These are phyloP conservation scores for Penicillium griseofulvum DNA, from an alignment of 2,329 filamentous ascomycete genomes.

Conservation along the genomic window DNA sequence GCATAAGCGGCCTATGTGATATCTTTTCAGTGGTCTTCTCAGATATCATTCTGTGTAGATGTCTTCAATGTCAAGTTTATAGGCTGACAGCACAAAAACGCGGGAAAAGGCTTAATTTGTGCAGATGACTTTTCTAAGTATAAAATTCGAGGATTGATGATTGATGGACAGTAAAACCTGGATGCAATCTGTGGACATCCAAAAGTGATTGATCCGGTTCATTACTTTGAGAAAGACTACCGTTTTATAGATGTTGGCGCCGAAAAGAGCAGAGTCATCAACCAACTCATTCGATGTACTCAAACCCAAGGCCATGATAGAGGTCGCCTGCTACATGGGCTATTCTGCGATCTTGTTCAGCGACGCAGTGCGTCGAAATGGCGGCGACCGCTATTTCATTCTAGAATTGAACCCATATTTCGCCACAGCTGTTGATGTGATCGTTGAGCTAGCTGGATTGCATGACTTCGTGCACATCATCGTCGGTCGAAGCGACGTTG, in stretches of 20 bases:
- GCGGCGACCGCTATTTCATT: slow-evolving; percentile 66
- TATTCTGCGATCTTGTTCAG: slow-evolving; percentile 79
- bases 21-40: no score
- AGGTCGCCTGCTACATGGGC: slow-evolving; percentile 77
- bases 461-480: slow-evolving; percentile 66
- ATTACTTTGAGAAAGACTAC: slow-evolving; percentile 65
- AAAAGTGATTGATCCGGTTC: slow-evolving; percentile 66
- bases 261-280: slow-evolving; percentile 70
- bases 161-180: slow-evolving; percentile 59
- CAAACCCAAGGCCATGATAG: slow-evolving; percentile 69
- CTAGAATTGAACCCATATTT: slow-evolving; percentile 74
- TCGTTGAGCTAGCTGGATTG: slow-evolving; percentile 75
- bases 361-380: slow-evolving; percentile 60
- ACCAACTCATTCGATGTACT: slow-evolving; percentile 66
- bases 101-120: no score
- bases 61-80: no score
- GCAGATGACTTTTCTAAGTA: no score
- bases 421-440: slow-evolving; percentile 63
- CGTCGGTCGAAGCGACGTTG: slow-evolving; percentile 66
- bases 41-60: no score
- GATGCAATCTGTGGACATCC: slow-evolving; percentile 65
- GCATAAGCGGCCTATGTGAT: no score
- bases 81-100: no score
- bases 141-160: no score
- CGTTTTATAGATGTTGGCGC: slow-evolving; percentile 79